Conservation (phyloP, 108 stramenopile genomes). For the Fragilariopsis cylindrus region DNA sequence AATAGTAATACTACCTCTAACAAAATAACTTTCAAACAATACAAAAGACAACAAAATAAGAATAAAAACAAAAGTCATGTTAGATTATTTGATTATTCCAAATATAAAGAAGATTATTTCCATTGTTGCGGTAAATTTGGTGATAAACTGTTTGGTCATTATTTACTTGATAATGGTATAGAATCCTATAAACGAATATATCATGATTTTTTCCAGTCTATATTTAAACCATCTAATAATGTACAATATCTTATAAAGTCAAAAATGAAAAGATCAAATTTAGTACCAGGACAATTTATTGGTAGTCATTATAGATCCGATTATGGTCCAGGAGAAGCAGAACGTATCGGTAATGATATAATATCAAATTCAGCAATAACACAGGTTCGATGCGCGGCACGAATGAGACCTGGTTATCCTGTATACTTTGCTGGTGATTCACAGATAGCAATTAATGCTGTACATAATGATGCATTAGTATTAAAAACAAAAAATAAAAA, state of each 20-base stretch:
- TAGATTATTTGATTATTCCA: no score
- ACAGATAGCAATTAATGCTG: neutral
- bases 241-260: constrained; percentile 26
- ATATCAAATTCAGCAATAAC: constrained; percentile 15
- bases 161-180: neutral
- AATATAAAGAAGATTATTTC: no score
- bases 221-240: constrained; percentile 52
- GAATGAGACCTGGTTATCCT: constrained; percentile 29
- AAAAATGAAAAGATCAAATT: constrained; percentile 15
- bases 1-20: neutral
- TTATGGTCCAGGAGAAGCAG: constrained; percentile 30
- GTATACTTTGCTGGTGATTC: constrained; percentile 44
- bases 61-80: neutral
- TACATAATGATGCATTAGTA: neutral
- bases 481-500: neutral
- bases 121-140: no score
- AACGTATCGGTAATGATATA: constrained; percentile 20
- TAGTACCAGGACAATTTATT: constrained; percentile 41
- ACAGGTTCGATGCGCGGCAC: constrained; percentile 34
- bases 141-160: neutral
- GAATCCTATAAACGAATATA: constrained; percentile 31
- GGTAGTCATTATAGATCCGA: constrained; percentile 46
- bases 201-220: constrained; percentile 30
- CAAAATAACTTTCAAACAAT: neutral
- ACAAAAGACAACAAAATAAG: neutral